Percentiles rank a stretch among this genome's conserved stretches.
Evolutionary conservation across 805 yeast species (phyloP).

Genomic region (Ogataea ramenticola): DNA sequence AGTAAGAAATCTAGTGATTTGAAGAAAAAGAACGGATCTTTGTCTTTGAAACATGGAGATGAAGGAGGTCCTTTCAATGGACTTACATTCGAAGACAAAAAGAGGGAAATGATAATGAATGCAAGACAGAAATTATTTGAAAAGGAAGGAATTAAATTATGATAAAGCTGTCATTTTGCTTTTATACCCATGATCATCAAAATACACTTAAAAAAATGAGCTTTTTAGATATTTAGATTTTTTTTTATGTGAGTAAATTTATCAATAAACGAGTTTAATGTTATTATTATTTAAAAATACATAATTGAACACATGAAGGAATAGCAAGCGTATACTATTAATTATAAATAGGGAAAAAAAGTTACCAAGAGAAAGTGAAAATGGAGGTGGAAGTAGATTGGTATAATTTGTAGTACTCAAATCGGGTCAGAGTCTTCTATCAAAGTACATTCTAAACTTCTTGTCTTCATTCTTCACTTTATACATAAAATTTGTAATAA

Average conservation of each 20-base stretch:
- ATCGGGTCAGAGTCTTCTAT: conserved; percentile 12
- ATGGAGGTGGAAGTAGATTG: no score
- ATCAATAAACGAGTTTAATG: no score
- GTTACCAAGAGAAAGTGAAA: no score
- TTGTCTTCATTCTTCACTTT: conserved; percentile 63
- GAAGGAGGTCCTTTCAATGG: conserved; percentile 32
- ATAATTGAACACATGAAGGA: not conserved
- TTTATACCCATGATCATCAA: not conserved
- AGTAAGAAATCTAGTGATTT: not conserved
- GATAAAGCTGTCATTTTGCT: not conserved
- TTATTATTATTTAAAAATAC: no score
- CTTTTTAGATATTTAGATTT: no score
- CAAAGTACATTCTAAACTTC: conserved; percentile 32
- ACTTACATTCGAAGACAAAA: conserved; percentile 37
- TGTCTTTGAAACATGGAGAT: conserved; percentile 9
- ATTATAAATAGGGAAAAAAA: no score
- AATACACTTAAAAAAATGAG: no score
- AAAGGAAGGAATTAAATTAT: conserved; percentile 11
- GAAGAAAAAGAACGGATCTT: no score
- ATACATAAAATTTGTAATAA: conserved; percentile 82
- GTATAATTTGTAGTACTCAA: not conserved
- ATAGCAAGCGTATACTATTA: no score
- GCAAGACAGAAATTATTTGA: conserved; percentile 50
- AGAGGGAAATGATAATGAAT: conserved; percentile 48
- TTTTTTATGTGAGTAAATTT: no score